Evolutionary conservation across 768 basidiomycete genomes (phyloP).

Genomic region (Naganishia antarctica): DNA sequence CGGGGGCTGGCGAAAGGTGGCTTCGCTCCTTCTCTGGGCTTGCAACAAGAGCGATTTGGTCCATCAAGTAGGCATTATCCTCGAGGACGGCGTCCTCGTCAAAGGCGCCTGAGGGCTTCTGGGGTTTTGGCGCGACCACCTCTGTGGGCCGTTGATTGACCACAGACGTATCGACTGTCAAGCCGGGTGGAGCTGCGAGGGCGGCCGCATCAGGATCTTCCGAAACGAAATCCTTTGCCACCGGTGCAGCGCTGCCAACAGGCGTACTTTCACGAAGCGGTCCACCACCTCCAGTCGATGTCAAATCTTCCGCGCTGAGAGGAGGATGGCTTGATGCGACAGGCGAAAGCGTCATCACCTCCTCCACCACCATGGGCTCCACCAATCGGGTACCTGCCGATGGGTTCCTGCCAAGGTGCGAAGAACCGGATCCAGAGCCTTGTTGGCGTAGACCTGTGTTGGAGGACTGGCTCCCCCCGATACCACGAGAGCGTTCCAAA

Average conservation of each 20-base stretch:
- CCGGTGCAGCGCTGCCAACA: no score
- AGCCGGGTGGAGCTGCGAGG: no score
- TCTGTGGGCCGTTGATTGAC: not conserved
- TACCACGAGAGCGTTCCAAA: conserved; percentile 1
- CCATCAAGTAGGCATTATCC: conserved; percentile 34
- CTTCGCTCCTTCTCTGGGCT: conserved; percentile 13
- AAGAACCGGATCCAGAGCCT: conserved; percentile 20
- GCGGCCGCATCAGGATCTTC: no score
- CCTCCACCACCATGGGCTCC: conserved; percentile 20
- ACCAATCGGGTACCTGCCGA: conserved; percentile 22
- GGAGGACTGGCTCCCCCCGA: conserved; percentile 24
- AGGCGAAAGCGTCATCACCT: conserved; percentile 1
- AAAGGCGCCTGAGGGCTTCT: conserved; percentile 16
- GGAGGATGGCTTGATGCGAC: not conserved
- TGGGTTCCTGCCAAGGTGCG: conserved; percentile 13
- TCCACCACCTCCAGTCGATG: not conserved
- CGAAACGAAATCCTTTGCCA: no score
- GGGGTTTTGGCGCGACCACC: conserved; percentile 26
- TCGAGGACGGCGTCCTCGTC: conserved; percentile 30
- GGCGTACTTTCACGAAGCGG: no score
- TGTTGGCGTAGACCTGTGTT: conserved; percentile 1
- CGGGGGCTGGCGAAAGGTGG: not conserved
- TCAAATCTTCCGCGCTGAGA: not conserved
- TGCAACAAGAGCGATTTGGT: conserved; percentile 4
- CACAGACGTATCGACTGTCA: no score